These are phyloP conservation scores for Tephrocybe rancida DNA, from an alignment of 768 basidiomycete genomes.

Conservation along the genomic window DNA sequence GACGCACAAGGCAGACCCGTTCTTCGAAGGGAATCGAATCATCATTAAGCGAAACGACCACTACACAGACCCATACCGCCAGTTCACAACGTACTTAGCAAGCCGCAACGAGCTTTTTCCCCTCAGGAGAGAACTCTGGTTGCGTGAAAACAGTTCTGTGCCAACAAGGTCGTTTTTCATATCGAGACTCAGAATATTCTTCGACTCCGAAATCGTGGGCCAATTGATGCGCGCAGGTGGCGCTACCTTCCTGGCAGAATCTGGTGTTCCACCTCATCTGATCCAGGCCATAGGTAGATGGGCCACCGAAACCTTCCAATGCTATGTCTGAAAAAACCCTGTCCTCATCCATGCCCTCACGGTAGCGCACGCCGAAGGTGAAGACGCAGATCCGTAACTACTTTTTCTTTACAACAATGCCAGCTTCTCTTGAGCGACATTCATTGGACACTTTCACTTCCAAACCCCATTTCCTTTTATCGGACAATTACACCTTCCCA, in stretches of 20 bases:
- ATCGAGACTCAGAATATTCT: constrained; percentile 6
- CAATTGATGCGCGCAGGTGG: constrained; percentile 43
- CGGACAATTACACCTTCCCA: too few relatives aligned
- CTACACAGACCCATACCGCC: background rate
- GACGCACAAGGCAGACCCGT: too few relatives aligned
- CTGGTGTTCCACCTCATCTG: constrained; percentile 24
- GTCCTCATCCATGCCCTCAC: background rate
- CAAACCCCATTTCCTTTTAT: too few relatives aligned
- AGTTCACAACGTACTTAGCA: constrained; percentile 4
- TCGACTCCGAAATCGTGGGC: constrained; percentile 23
- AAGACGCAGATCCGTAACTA: too few relatives aligned
- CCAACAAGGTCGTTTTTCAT: constrained; percentile 22
- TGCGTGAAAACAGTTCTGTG: constrained; percentile 2
- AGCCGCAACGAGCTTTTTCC: constrained; percentile 9
- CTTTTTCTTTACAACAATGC: too few relatives aligned
- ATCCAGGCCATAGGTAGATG: constrained; percentile 37
- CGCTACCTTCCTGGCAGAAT: constrained; percentile 31
- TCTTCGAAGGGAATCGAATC: too few relatives aligned
- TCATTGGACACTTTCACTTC: too few relatives aligned
- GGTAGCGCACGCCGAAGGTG: background rate
- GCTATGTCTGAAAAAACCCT: constrained; percentile 29
- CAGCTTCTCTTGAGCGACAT: too few relatives aligned
- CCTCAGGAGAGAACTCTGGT: constrained; percentile 16
- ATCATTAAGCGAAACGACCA: background rate
- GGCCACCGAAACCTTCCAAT: constrained; percentile 28